Evolutionary conservation across 495 filamentous ascomycete species (phyloP), one percentile per base, ranked within the genome.

Genomic region (Annulohypoxylon stygium): DNA sequence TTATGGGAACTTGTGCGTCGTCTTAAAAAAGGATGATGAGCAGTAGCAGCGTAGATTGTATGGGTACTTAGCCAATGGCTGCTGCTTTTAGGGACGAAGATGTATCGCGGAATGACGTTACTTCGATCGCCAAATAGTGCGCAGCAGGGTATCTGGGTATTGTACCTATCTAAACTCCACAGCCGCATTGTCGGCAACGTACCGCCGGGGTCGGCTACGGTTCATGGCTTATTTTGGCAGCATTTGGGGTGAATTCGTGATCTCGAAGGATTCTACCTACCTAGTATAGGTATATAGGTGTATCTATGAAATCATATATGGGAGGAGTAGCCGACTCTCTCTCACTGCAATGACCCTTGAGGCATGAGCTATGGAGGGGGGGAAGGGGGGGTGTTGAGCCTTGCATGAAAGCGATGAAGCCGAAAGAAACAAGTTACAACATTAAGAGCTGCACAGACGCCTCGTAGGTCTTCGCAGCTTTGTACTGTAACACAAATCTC

Each of bases 401-500:
- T 76, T 70, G 75, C 75, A 73, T 75, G 62, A 71, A 75, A 71
- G 75, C 64, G 70, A 73, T 75, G 62, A 71, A 75, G 73, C 77
- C 64, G 70, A 71, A 54, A 54, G 51, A 39, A 67, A 30, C 30
- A 53, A 57, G 14, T 30, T 51, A 51, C 25, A 23, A 64, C 14
- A 37, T 34, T 43, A 43, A 57, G 54, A 68, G 64, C 65, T 77
- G 77, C 70, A 73, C 70, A 76, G 67, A 70, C 73, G 75, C 75
- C 70, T 72, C 71, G 36, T 3, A 39, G 36, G 36, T 12, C 36
- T 39, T 39, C 36, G 75, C 70, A 75, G 67, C 55, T 60, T 70
- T 67, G 70, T 76, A 72, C 64, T 69, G 77, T 77, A 69, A 69
- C 75, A 79, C 75, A 70, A 72, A 74, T 70, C 65, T 78, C 71